These are phyloP conservation scores for Pseudocohnilembus persalinus DNA, from an alignment of 169 alveolate species.

Conservation along the genomic window DNA sequence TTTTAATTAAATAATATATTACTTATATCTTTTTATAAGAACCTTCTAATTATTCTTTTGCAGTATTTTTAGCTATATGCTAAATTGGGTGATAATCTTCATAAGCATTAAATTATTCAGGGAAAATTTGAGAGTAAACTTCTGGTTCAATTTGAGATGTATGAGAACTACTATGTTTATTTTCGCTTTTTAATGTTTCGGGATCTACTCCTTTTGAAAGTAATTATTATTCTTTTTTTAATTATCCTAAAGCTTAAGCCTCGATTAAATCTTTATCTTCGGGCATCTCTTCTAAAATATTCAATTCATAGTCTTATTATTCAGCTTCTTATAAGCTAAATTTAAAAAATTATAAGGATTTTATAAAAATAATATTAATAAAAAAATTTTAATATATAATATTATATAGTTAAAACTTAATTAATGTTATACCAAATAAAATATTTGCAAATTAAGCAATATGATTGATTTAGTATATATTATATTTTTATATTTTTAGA, in stretches of 20 bases:
- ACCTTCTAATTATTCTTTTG: not conserved
- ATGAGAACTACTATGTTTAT: not conserved
- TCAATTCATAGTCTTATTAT: slow-evolving; percentile 11
- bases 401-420: too few species aligned
- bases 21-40: slow-evolving; percentile 10
- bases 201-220: slow-evolving; percentile 6
- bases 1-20: not conserved
- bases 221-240: slow-evolving; percentile 8
- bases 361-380: too few species aligned
- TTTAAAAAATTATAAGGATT: too few species aligned
- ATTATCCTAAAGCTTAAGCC: slow-evolving; percentile 18
- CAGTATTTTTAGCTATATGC: slow-evolving; percentile 9
- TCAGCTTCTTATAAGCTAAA: slow-evolving; percentile 10
- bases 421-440: too few species aligned
- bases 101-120: not conserved
- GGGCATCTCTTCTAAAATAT: slow-evolving; percentile 1
- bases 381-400: too few species aligned
- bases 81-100: slow-evolving; percentile 2
- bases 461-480: too few species aligned
- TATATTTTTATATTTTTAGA: too few species aligned
- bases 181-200: not conserved
- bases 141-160: not conserved
- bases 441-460: too few species aligned
- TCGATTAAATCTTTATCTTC: not conserved
- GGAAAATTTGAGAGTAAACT: not conserved